Base-by-base conservation (phyloP, 2,329 filamentous ascomycete species). In the Coniochaeta sp. region DNA sequence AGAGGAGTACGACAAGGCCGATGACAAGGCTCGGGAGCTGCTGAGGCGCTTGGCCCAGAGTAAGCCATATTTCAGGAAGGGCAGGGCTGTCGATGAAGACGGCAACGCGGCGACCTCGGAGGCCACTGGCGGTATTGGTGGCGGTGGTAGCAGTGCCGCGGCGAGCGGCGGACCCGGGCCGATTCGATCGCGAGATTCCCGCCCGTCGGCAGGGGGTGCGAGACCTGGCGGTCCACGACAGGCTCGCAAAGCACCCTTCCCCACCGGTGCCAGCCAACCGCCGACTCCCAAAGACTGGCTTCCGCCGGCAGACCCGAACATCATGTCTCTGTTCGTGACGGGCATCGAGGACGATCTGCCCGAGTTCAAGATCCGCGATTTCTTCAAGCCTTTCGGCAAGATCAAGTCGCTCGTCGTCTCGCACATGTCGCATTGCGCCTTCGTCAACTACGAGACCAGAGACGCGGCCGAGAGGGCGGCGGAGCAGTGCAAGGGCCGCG, bases 271-370 rank as follows among this genome's bases (percentile, higher is more conserved):
- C 52, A 60, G 62, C 65, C 75, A 93, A 36, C 91, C 92, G 2
- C 91, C 92, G 0, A 88, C 87, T 17, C 89, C 90, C 0, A 87
- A 91, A 69, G 95, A 99, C 74, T 96, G 93, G 75, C 74, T 88
- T 2, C 95, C 95, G 0, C 96, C 95, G 0, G 77, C 84, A 3
- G 93, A 99, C 70, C 83, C 80, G 60, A 95, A 90, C 62, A 89
- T 99, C 71, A 96, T 91, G 68, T 97, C 93, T 0, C 82, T 99
- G 0, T 99, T 99, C 70, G 83, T 98, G 32, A 97, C 93, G 0
- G 96, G 95, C 9, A 87, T 99, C 2, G 95, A 99, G 73, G 95
- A 99, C 71, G 95, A 99, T 69, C 80, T 99, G 7, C 93, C 93
- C 2, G 95, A 99, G 74, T 88, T 93, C 74, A 92, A 93, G 68